Evolutionary conservation across 306 rosid genomes (phyloP), one percentile per base, ranked within the genome.

Genomic region (Amphicarpaea edgeworthii): DNA sequence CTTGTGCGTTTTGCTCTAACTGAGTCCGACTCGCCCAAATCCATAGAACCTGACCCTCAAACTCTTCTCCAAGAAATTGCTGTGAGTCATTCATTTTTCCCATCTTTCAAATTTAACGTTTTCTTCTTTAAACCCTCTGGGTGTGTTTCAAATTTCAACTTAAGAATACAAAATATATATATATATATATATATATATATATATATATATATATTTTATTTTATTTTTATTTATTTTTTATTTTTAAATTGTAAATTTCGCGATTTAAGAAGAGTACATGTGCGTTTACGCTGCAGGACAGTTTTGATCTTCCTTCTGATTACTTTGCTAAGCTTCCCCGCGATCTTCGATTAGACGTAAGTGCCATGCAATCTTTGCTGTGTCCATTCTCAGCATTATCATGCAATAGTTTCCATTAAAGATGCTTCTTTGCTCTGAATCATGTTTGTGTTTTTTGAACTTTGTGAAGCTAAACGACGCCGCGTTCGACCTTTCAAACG

Each of bases 401-500:
- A 28, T 12, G 7, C n/a, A 17, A 5, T 46, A 12, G 16, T 77
- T 77, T 68, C 19, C 1, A 16, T 65, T 75, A 45, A 66, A 20
- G 6, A 46, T 73, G 16, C 46, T 51, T 28, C 20, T 72, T 72
- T 15, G 8, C 49, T 65, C 74, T 11, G 15, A 77, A 61, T 37
- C 34, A 16, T 75, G 49, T 71, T 3, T 86, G 70, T 74, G 41
- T 21, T 51, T 21, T 51, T 79, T 19, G 16, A 63, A 2, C 37
- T 62, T 17, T 46, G 68, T 85, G 77, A 80, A 94, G 98, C 89
- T 94, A 24, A 94, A 90, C 21, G 98, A 92, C 30, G 98, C 98
- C 1, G 97, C 98, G 3, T 92, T 94, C 77, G 96, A 92, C 84
- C 97, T 94, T 83, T 91, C 97, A 47, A 92, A 85, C 23, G 98